Evolutionary conservation across 345 rosid species (phyloP), one percentile per base, ranked within the genome.

Genomic region (Salix arbutifolia): DNA sequence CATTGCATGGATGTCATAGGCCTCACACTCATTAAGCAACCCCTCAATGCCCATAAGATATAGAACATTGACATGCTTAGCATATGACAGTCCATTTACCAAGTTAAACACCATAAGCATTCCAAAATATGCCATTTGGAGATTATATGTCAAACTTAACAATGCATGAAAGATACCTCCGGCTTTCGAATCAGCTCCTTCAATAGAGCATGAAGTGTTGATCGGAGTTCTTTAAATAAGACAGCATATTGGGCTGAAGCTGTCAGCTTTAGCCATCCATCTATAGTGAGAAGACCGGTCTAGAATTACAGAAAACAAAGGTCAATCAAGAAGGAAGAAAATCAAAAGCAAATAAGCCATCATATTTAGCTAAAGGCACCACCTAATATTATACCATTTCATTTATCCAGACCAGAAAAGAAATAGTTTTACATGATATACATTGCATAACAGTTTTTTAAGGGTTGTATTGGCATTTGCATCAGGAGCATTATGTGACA

Each of bases 231-330:
- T 90, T 91, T 94, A 74, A 92, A 92, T 84, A 94, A 81, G 76
- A 92, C 96, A 35, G 97, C 98, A n/a, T 89, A 91, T 79, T 92
- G 98, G 16, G 97, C 98, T 56, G 97, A 90, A 46, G 98, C 97
- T 71, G 88, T 82, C 85, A 94, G 78, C 85, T 89, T 92, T 72
- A 91, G 74, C 98, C 97, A 92, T 78, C 96, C 96, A 85, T 94
- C 98, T 42, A 92, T 75, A 1, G 83, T 84, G 23, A 94, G 89
- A 76, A 84, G 72, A 78, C 97, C 93, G 56, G 87, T 83, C 97
- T 94, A 88, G 71, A 76, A 60, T 68, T 53, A 42, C 38, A 67
- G 40, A 37, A 8, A 6, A 38, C 9, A 11, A 28, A 2, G 26
- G 10, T 14, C 8, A 18, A 21, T 40, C 42, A 35, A 16, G 21